Conservation (phyloP, 2,329 filamentous ascomycete species). For the Coleophoma cylindrospora region DNA sequence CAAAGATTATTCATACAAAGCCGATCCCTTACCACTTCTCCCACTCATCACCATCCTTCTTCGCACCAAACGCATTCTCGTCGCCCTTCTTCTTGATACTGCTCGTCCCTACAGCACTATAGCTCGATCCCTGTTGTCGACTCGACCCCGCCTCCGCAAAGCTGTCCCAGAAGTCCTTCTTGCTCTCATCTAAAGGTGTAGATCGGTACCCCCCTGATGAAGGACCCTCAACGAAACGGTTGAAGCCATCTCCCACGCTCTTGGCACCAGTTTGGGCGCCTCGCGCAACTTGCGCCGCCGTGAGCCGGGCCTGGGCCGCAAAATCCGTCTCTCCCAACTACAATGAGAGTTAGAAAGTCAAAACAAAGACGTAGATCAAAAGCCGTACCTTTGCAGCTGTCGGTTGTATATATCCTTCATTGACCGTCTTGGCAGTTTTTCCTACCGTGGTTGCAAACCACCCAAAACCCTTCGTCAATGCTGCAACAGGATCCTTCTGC, state of each 20-base stretch:
- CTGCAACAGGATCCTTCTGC: conserved; percentile 84
- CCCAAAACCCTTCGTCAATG: conserved; percentile 86
- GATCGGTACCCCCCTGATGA: conserved; percentile 29
- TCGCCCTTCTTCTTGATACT: conserved; percentile 20
- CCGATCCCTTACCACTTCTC: conserved; percentile 35
- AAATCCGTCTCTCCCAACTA: conserved; percentile 78
- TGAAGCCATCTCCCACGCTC: conserved; percentile 74
- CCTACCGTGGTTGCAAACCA: conserved; percentile 87
- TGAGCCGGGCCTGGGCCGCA: conserved; percentile 58
- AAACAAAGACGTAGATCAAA: conserved; percentile 4
- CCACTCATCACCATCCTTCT: conserved; percentile 55
- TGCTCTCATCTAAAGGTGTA: conserved; percentile 52
- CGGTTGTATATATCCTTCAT: conserved; percentile 87
- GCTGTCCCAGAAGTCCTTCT: conserved; percentile 87
- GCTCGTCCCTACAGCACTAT: conserved; percentile 22
- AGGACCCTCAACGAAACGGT: conserved; percentile 79
- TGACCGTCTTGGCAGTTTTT: conserved; percentile 87
- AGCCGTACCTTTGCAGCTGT: conserved; percentile 74
- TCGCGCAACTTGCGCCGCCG: conserved; percentile 62
- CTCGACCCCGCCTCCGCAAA: conserved; percentile 54
- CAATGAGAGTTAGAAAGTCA: neutral
- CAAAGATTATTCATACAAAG: too few relatives aligned
- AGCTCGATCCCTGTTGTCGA: conserved; percentile 2
- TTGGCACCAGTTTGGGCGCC: conserved; percentile 65
- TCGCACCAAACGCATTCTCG: conserved; percentile 21